A percentile compares a stretch with the other conserved stretches of the same genome.
Evolutionary conservation across 1,139 yeast species (phyloP).

Genomic region (Diutina pseudorugosa): DNA sequence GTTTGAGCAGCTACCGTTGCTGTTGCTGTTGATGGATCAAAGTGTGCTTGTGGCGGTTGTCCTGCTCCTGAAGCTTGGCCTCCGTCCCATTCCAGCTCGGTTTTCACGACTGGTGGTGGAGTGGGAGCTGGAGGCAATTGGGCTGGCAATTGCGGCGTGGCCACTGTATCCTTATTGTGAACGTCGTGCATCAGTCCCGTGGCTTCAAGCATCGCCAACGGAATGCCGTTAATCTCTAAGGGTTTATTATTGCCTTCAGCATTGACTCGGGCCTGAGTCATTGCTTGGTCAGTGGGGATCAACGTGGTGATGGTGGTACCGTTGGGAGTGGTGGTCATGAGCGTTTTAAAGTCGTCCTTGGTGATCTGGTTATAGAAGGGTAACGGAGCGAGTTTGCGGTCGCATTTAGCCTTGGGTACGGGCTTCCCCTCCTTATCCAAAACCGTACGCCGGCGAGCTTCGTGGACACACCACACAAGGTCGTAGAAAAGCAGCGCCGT

Average conservation of each 20-base stretch:
- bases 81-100: background rate
- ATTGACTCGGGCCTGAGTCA: slow-evolving; percentile 38
- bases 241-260: slow-evolving; percentile 39
- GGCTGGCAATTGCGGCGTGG: background rate
- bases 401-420: background rate
- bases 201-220: slow-evolving; percentile 67
- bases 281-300: slow-evolving; percentile 76
- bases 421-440: slow-evolving; percentile 15
- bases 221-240: slow-evolving; percentile 67
- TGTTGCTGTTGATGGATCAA: no score
- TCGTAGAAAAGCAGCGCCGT: slow-evolving; percentile 89
- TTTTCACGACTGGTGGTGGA: background rate
- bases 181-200: slow-evolving; percentile 50
- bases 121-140: background rate
- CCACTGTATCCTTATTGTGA: background rate
- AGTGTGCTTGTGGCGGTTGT: no score
- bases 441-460: slow-evolving; percentile 69
- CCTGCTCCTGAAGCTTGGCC: no score
- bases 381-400: slow-evolving; percentile 32
- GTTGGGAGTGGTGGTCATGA: slow-evolving; percentile 79
- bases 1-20: no score
- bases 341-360: slow-evolving; percentile 80
- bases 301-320: slow-evolving; percentile 86
- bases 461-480: slow-evolving; percentile 90
- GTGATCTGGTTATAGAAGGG: slow-evolving; percentile 92